Evolutionary conservation across 805 yeast species (phyloP).

Genomic region (Metschnikowia matae): DNA sequence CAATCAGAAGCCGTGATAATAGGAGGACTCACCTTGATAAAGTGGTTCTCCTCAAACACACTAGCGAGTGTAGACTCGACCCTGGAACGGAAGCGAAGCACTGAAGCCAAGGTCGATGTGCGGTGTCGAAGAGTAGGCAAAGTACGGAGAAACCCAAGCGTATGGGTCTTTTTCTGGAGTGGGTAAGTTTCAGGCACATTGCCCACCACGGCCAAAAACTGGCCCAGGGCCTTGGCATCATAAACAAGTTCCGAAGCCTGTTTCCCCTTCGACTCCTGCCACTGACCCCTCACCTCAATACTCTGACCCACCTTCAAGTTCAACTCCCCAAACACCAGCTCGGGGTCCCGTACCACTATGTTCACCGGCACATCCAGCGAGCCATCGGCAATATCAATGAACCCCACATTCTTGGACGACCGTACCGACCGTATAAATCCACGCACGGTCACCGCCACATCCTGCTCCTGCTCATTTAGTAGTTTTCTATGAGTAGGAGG

Average conservation of each 20-base stretch:
- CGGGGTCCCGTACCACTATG: conserved; percentile 38
- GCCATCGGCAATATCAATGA: conserved; percentile 81
- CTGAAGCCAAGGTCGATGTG: conserved; percentile 58
- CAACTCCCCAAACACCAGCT: conserved; percentile 18
- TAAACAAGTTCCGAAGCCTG: conserved; percentile 32
- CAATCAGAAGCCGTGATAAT: conserved; percentile 85
- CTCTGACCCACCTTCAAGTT: conserved; percentile 48
- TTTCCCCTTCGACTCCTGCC: conserved; percentile 30
- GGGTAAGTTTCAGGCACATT: conserved; percentile 64
- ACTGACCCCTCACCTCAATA: conserved; percentile 29
- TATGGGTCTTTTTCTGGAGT: conserved; percentile 73
- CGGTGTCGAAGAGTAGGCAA: conserved; percentile 78
- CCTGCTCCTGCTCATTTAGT: background rate
- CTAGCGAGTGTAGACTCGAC: conserved; percentile 51
- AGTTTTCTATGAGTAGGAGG: background rate
- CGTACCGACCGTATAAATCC: conserved; percentile 74
- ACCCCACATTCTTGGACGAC: conserved; percentile 68
- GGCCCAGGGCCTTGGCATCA: conserved; percentile 24
- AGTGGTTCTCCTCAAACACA: conserved; percentile 52
- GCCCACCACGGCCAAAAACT: conserved; percentile 51
- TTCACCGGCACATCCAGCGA: conserved; percentile 51
- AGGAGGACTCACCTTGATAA: conserved; percentile 80
- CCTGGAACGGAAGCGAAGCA: conserved; percentile 68
- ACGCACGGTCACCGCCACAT: conserved; percentile 30
- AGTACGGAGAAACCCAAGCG: conserved; percentile 61